Conservation (phyloP, 1,284 basidiomycete genomes). For the Schizophyllum commune region DNA sequence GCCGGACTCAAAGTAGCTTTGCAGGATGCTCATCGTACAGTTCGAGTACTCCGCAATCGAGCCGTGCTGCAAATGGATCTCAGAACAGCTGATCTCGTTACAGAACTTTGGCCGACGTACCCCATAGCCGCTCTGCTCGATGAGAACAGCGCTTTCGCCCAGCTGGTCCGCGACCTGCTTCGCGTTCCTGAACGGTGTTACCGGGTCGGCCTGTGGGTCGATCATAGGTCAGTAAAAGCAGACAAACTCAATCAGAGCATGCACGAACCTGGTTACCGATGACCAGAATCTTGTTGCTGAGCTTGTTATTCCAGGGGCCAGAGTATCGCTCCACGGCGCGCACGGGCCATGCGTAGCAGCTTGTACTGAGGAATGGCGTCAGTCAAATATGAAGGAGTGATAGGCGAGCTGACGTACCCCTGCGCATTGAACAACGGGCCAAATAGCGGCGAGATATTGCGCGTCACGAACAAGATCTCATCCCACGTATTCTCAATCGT, state of each 20-base stretch:
- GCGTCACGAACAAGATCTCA: neutral
- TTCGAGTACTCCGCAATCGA: neutral
- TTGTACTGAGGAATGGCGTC: neutral
- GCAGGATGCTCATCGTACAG: neutral
- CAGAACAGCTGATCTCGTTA: neutral
- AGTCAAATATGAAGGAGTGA: neutral
- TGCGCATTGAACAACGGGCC: neutral
- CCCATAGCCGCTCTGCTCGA: neutral
- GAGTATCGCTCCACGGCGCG: neutral
- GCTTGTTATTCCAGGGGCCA: neutral
- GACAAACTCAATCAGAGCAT: neutral
- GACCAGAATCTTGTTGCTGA: neutral
- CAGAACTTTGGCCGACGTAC: neutral
- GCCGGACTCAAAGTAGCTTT: neutral
- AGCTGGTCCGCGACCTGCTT: neutral
- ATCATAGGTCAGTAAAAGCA: neutral
- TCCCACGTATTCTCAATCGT: neutral
- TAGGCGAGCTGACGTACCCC: neutral
- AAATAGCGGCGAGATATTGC: neutral
- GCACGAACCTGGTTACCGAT: neutral
- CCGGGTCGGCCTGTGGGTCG: neutral
- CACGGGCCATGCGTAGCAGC: neutral
- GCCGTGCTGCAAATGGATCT: neutral
- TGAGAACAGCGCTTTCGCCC: neutral
- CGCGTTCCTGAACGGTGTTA: neutral